These are phyloP conservation scores for Xylaria sp. DNA, from an alignment of 2,329 filamentous ascomycete species.

Conservation along the genomic window DNA sequence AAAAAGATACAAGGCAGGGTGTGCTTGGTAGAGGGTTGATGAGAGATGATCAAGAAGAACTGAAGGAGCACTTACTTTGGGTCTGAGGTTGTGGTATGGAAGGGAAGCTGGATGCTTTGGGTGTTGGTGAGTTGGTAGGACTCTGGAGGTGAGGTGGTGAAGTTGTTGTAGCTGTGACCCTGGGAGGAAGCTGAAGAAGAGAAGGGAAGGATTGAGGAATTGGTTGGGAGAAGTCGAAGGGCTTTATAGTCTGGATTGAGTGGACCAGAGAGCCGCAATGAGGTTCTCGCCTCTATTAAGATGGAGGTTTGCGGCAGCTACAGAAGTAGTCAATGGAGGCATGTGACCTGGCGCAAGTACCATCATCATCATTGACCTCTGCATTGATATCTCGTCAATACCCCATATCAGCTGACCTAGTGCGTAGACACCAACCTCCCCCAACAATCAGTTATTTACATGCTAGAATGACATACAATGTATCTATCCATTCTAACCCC, in stretches of 20 bases:
- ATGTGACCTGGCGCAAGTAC: conserved; percentile 4
- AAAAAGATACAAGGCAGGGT: no score
- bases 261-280: neutral
- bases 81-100: neutral
- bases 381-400: neutral
- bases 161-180: neutral
- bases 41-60: neutral
- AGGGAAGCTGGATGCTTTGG: neutral
- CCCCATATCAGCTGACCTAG: neutral
- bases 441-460: neutral
- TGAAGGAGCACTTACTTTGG: conserved; percentile 14
- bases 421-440: neutral
- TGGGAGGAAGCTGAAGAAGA: neutral
- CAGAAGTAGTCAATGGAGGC: neutral
- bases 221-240: neutral
- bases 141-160: neutral
- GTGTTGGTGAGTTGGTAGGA: neutral
- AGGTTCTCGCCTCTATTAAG: neutral
- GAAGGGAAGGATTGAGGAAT: neutral
- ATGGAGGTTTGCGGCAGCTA: neutral
- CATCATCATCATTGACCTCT: neutral
- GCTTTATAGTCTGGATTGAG: neutral
- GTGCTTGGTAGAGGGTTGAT: neutral
- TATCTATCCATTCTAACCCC: neutral
- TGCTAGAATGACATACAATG: neutral